Evolutionary conservation across 208 protist species (phyloP), one percentile per base, ranked within the genome.

Genomic region (Wallacemonas rigidus): DNA sequence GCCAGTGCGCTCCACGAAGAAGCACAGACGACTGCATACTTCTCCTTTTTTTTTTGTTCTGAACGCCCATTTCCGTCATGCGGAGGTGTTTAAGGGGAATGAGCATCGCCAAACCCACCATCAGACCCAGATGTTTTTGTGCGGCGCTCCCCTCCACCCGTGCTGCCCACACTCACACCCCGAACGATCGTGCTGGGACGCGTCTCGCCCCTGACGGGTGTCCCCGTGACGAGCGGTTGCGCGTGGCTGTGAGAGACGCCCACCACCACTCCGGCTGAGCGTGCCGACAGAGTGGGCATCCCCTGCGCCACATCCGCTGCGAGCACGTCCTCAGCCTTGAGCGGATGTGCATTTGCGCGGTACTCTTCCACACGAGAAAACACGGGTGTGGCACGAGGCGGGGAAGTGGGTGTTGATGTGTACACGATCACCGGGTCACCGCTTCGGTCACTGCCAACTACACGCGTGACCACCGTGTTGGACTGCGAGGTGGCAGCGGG

Each of bases 351-450:
- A 0, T 15, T 45, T 0, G 60, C 60, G 40, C 40, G 60, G 60
- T 65, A 41, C 60, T 65, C 60, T 12, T 53, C 60, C 3, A 51
- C 43, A 15, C 60, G 60, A 9, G 60, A 65, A 41, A 65, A 50
- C 41, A 65, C 60, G 12, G 60, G 60, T 14, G 38, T 48, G 41
- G 15, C 43, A 53, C 41, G 14, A 3, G 60, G 45, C 12, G 1
- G 45, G 45, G 45, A 12, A 50, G 45, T 6, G 45, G 26, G 26
- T 26, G 26, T 26, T 26, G 26, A 26, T 26, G 26, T 26, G 26
- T 26, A 26, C 26, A 26, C 26, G 26, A 26, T 26, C 26, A 44
- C 36, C 5, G 38, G 36, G 7, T 14, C 57, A n/a, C 4, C 38
- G 11, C 38, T 5, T 53, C 12, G 7, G 26, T 39, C 57, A 39